Evolutionary conservation across 805 yeast genomes (phyloP).

Genomic region (Candida oleophila): DNA sequence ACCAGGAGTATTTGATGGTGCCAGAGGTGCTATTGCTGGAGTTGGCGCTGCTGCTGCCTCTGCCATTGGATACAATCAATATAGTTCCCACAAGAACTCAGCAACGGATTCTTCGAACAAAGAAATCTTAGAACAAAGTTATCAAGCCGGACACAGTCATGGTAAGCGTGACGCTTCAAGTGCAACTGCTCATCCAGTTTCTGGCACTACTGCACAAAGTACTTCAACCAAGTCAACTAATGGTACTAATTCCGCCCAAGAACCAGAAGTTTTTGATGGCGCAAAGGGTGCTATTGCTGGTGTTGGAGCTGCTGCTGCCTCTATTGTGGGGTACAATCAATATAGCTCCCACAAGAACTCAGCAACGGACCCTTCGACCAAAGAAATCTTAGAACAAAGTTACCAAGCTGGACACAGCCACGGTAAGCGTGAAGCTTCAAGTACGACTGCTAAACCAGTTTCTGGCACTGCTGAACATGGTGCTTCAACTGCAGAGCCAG

Average conservation of each 20-base stretch:
- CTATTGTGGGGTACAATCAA: constrained; percentile 11
- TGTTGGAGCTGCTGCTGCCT: constrained; percentile 12
- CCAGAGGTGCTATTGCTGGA: constrained; percentile 11
- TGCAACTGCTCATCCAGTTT: constrained; percentile 12
- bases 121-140: not conserved
- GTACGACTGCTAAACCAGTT: constrained; percentile 11
- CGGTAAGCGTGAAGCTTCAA: not conserved
- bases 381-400: constrained; percentile 1
- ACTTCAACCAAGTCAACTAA: constrained; percentile 6
- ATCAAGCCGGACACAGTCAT: not conserved
- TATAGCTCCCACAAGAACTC: not conserved
- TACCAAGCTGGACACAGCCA: not conserved
- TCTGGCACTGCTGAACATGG: constrained; percentile 5
- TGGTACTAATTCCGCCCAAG: constrained; percentile 6
- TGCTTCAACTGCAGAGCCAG: constrained; percentile 6
- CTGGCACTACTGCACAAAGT: constrained; percentile 5
- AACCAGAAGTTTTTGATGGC: constrained; percentile 16
- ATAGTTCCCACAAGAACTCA: not conserved
- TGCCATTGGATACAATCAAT: constrained; percentile 10
- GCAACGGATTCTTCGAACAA: not conserved
- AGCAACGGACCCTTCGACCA: not conserved
- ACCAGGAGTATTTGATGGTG: constrained; percentile 17
- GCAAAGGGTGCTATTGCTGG: constrained; percentile 12
- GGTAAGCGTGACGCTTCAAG: not conserved
- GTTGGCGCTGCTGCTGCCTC: constrained; percentile 13